Evolutionary conservation across 768 basidiomycete genomes (phyloP).

Genomic region (Hortiboletus flavorubellus): DNA sequence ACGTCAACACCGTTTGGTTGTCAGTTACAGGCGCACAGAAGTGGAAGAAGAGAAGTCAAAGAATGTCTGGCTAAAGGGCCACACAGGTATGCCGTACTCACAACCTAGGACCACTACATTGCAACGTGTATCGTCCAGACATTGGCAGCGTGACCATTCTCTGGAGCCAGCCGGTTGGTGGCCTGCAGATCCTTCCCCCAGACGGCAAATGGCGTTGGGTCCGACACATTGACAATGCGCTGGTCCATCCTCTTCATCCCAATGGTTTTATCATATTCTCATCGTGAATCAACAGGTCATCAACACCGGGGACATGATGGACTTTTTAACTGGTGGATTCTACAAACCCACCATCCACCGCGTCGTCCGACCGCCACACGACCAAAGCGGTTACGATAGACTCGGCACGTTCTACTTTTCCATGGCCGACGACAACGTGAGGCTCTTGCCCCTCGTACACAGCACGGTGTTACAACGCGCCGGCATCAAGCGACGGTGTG

Average conservation of each 20-base stretch:
- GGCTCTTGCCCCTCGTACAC: conserved; percentile 40
- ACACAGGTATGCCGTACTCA: conserved; percentile 40
- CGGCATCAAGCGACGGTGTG: conserved; percentile 37
- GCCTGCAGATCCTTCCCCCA: conserved; percentile 49
- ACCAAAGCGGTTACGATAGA: conserved; percentile 47
- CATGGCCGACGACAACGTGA: conserved; percentile 49
- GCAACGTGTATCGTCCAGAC: conserved; percentile 44
- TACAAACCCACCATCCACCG: conserved; percentile 42
- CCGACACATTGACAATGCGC: conserved; percentile 51
- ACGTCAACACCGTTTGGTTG: background rate
- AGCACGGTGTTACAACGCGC: conserved; percentile 46
- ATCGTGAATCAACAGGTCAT: conserved; percentile 40
- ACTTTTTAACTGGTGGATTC: conserved; percentile 56
- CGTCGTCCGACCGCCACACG: conserved; percentile 40
- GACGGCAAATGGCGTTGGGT: conserved; percentile 58
- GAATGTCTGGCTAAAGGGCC: conserved; percentile 58
- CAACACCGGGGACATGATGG: conserved; percentile 56
- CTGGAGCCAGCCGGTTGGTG: conserved; percentile 57
- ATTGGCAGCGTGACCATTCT: conserved; percentile 54
- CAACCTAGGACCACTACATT: background rate
- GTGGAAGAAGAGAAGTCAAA: conserved; percentile 49
- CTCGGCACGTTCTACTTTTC: conserved; percentile 56
- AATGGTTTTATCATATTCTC: background rate
- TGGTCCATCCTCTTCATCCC: conserved; percentile 33
- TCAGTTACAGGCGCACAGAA: conserved; percentile 45